Evolutionary conservation across 2,329 filamentous ascomycete species (phyloP).

Genomic region (Sclerotinia spermophila): DNA sequence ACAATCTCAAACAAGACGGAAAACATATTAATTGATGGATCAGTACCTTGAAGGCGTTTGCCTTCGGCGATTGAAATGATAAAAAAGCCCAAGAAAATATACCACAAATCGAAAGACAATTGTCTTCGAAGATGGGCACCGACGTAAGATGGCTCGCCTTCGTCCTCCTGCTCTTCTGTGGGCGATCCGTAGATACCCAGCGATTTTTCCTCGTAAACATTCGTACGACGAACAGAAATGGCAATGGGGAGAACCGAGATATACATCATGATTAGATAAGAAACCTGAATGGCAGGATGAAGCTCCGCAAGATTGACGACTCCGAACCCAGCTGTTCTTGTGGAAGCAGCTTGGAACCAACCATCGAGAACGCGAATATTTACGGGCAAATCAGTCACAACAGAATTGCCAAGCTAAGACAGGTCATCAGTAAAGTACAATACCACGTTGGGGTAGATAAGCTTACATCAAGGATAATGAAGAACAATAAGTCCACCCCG

Average conservation of each 20-base stretch:
- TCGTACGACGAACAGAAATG: slow-evolving; percentile 88
- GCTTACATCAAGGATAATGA: slow-evolving; percentile 84
- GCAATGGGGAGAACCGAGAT: slow-evolving; percentile 96
- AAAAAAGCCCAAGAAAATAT: slow-evolving; percentile 89
- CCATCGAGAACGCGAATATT: slow-evolving; percentile 79
- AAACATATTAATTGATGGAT: slow-evolving; percentile 64
- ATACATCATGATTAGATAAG: slow-evolving; percentile 99
- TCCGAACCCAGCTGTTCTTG: slow-evolving; percentile 85
- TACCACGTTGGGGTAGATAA: not conserved
- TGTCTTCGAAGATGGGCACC: slow-evolving; percentile 88
- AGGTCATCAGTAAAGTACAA: slow-evolving; percentile 21
- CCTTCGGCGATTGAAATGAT: slow-evolving; percentile 89
- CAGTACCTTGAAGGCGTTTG: slow-evolving; percentile 55
- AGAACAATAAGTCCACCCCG: slow-evolving; percentile 80
- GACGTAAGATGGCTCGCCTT: slow-evolving; percentile 72
- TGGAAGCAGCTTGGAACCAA: slow-evolving; percentile 85
- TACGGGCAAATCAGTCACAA: slow-evolving; percentile 64
- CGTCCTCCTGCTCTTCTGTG: slow-evolving; percentile 47
- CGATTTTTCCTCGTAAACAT: slow-evolving; percentile 92
- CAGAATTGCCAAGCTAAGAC: slow-evolving; percentile 62
- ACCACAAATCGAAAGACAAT: slow-evolving; percentile 97
- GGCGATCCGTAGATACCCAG: slow-evolving; percentile 65
- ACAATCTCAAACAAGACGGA: slow-evolving; percentile 78
- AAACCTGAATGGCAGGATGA: slow-evolving; percentile 88
- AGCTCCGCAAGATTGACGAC: slow-evolving; percentile 73